phyloP scores from a whole-genome alignment of 495 filamentous ascomycete species.

The Aspergillus asperescens region DNA sequence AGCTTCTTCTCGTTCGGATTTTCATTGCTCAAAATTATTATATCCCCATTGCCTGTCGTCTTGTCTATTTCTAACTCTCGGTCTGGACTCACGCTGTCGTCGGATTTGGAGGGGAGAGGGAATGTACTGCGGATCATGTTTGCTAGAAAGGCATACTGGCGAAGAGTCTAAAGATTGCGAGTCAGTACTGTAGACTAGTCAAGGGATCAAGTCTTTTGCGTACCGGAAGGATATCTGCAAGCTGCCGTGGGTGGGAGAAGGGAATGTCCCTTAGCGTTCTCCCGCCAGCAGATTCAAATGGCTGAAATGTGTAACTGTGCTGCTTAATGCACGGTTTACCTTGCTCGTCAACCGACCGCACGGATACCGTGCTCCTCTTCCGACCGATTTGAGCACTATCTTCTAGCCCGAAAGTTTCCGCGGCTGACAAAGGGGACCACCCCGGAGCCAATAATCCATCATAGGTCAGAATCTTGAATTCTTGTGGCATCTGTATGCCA shows the following conservation, averaged over 20 bases:
- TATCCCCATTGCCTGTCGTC: slow-evolving; percentile 11
- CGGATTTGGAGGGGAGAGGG: slow-evolving; percentile 20
- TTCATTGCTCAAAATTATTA: slow-evolving; percentile 37
- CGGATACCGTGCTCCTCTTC: slow-evolving; percentile 31
- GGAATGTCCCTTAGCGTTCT: slow-evolving; percentile 64
- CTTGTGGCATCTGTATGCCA: slow-evolving; percentile 50
- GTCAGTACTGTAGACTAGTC: background rate
- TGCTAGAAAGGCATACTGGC: slow-evolving; percentile 69
- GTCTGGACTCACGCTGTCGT: slow-evolving; percentile 8
- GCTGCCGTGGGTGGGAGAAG: slow-evolving; percentile 81
- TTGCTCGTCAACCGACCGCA: slow-evolving; percentile 32
- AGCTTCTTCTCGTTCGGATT: slow-evolving; percentile 36
- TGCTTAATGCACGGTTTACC: slow-evolving; percentile 39
- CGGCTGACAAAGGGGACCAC: slow-evolving; percentile 22
- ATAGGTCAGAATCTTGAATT: slow-evolving; percentile 56
- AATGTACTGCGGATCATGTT: slow-evolving; percentile 61
- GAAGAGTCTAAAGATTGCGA: slow-evolving; percentile 42
- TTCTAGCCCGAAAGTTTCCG: slow-evolving; percentile 21
- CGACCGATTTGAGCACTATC: slow-evolving; percentile 25
- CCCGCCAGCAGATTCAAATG: slow-evolving; percentile 65
- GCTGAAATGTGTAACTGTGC: slow-evolving; percentile 66
- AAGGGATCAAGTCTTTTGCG: slow-evolving; percentile 6
- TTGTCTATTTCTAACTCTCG: slow-evolving; percentile 1
- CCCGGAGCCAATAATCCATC: slow-evolving; percentile 61
- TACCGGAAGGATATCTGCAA: slow-evolving; percentile 69